Evolutionary conservation across 75 land plant species (phyloP).

Genomic region (Cupressus sempervirens): DNA sequence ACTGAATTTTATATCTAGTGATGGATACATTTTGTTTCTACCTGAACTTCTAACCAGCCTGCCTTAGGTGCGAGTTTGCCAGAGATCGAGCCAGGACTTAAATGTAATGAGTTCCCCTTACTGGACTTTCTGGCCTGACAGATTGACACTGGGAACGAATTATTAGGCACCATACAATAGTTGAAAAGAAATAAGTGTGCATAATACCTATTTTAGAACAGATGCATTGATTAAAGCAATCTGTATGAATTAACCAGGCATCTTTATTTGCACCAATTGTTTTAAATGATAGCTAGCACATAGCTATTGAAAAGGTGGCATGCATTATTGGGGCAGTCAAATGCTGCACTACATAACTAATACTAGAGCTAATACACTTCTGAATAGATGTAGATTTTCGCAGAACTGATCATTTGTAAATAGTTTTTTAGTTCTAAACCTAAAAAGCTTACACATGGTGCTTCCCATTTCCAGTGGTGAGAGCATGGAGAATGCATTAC

Average conservation of each 20-base stretch:
- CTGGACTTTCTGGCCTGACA: neutral
- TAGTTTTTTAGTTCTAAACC: neutral
- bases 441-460: neutral
- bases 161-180: neutral
- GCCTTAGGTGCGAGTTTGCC: neutral
- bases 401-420: neutral
- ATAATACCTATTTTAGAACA: neutral
- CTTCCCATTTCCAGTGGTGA: constrained; percentile 53
- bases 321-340: neutral
- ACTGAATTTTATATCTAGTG: neutral
- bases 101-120: neutral
- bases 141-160: neutral
- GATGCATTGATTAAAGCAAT: neutral
- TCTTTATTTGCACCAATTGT: neutral
- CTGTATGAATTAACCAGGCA: neutral
- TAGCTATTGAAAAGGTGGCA: neutral
- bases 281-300: neutral
- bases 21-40: neutral
- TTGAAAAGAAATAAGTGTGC: neutral
- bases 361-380: neutral
- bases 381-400: neutral
- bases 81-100: neutral
- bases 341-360: neutral
- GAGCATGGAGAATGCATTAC: constrained; percentile 90
- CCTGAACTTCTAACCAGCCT: neutral